Conservation (phyloP, 2,329 filamentous ascomycete genomes). For the Colletotrichum chlorophyti region DNA sequence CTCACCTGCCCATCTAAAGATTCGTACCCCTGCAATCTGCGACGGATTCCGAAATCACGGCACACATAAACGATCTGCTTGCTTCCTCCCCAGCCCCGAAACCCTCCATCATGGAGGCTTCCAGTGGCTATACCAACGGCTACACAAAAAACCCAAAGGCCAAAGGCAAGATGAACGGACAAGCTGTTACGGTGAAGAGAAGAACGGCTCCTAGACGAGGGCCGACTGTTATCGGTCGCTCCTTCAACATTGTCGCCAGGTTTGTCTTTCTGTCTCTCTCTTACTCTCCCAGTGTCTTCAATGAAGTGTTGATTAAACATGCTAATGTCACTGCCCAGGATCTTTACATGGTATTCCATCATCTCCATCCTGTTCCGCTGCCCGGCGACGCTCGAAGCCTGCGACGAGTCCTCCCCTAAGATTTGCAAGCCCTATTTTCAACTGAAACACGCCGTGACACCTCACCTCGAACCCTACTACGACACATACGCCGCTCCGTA, state of each 20-base stretch:
- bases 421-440: conserved; percentile 86
- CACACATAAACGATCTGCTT: conserved; percentile 18
- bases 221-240: conserved; percentile 43
- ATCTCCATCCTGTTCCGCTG: conserved; percentile 83
- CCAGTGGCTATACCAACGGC: conserved; percentile 48
- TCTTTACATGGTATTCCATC: conserved; percentile 87
- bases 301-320: too few relatives aligned
- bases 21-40: too few relatives aligned
- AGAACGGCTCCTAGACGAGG: conserved; percentile 34
- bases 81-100: conserved; percentile 1
- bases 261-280: neutral
- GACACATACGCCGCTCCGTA: conserved; percentile 84
- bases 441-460: conserved; percentile 67
- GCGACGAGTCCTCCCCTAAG: conserved; percentile 73
- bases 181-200: conserved; percentile 40
- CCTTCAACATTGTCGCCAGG: conserved; percentile 62
- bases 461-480: conserved; percentile 87
- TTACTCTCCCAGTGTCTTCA: too few relatives aligned
- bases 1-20: neutral
- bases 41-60: conserved; percentile 24
- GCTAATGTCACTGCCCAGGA: conserved; percentile 50
- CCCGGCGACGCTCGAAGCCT: conserved; percentile 71
- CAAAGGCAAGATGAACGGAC: conserved; percentile 43
- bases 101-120: conserved; percentile 43
- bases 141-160: conserved; percentile 22